Conservation (phyloP, 2,329 filamentous ascomycete species). For the Xylariaceae sp. region DNA sequence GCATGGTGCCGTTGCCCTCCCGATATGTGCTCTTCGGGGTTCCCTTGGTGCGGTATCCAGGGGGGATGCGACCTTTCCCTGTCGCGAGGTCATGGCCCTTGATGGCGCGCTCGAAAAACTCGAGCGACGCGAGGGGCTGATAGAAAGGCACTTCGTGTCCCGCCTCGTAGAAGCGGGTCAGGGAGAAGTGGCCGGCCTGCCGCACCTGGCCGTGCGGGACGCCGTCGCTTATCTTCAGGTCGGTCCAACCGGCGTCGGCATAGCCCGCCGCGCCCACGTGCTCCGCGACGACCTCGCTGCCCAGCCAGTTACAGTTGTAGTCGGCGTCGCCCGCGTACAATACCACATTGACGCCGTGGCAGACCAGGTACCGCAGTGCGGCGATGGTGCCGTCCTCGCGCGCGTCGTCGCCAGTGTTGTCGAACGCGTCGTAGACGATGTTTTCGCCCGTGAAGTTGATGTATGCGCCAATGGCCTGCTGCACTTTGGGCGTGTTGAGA, state of each 20-base stretch:
- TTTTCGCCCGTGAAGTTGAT: slow-evolving; percentile 50
- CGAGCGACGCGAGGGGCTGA: slow-evolving; percentile 44
- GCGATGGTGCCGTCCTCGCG: slow-evolving; percentile 25
- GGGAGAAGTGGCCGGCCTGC: slow-evolving; percentile 45
- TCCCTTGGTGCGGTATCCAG: slow-evolving; percentile 35
- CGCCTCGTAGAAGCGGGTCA: slow-evolving; percentile 40
- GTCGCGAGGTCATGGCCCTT: slow-evolving; percentile 45
- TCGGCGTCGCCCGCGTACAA: slow-evolving; percentile 31
- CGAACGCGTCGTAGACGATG: slow-evolving; percentile 48
- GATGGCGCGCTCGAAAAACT: slow-evolving; percentile 45
- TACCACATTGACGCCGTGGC: slow-evolving; percentile 21
- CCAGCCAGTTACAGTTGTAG: slow-evolving; percentile 33
- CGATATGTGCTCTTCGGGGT: slow-evolving; percentile 39
- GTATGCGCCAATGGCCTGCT: slow-evolving; percentile 53
- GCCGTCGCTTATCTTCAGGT: slow-evolving; percentile 35
- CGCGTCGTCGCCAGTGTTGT: slow-evolving; percentile 46
- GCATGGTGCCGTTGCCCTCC: slow-evolving; percentile 35
- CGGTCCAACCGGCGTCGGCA: slow-evolving; percentile 40
- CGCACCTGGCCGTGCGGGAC: slow-evolving; percentile 49
- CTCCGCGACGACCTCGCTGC: slow-evolving; percentile 24
- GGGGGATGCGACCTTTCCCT: slow-evolving; percentile 27
- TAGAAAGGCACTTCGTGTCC: slow-evolving; percentile 47
- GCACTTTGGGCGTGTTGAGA: slow-evolving; percentile 49
- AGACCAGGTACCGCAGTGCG: slow-evolving; percentile 22
- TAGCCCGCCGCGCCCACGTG: slow-evolving; percentile 38